These are phyloP conservation scores for Avena atlantica DNA, from an alignment of 176 grass and related monocot genomes.

Conservation along the genomic window DNA sequence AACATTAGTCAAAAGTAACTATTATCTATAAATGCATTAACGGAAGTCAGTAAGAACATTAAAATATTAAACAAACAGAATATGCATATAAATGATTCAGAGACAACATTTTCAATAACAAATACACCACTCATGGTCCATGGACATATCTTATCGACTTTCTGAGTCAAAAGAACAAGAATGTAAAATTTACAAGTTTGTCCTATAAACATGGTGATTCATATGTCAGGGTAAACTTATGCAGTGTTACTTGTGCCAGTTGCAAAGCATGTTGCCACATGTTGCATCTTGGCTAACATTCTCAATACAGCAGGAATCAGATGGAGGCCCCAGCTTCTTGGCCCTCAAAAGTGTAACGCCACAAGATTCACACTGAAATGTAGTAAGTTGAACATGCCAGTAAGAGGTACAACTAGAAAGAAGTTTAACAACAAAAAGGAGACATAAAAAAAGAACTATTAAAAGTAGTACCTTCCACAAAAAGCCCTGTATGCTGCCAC, in stretches of 20 bases:
- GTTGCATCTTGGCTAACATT: slow-evolving; percentile 37
- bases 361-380: slow-evolving; percentile 67
- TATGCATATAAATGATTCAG: background rate
- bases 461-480: slow-evolving; percentile 63
- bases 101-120: background rate
- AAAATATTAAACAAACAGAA: background rate
- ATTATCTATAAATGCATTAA: slow-evolving; percentile 24
- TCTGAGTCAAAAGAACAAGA: background rate
- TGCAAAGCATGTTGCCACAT: slow-evolving; percentile 61
- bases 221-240: slow-evolving; percentile 11
- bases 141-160: background rate
- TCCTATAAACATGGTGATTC: background rate
- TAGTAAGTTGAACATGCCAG: slow-evolving; percentile 36
- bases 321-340: slow-evolving; percentile 40
- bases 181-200: background rate
- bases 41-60: slow-evolving; percentile 2
- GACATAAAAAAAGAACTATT: background rate
- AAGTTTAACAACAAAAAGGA: slow-evolving; percentile 1
- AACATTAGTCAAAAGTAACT: slow-evolving; percentile 26
- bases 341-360: slow-evolving; percentile 55
- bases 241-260: slow-evolving; percentile 74
- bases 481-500: slow-evolving; percentile 30
- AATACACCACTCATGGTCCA: background rate
- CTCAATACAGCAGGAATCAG: slow-evolving; percentile 66
- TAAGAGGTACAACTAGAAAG: slow-evolving; percentile 22